A percentile compares a stretch with the other conserved stretches of the same genome.
Conservation (phyloP, 768 basidiomycete genomes). For the Suillus bovinus region DNA sequence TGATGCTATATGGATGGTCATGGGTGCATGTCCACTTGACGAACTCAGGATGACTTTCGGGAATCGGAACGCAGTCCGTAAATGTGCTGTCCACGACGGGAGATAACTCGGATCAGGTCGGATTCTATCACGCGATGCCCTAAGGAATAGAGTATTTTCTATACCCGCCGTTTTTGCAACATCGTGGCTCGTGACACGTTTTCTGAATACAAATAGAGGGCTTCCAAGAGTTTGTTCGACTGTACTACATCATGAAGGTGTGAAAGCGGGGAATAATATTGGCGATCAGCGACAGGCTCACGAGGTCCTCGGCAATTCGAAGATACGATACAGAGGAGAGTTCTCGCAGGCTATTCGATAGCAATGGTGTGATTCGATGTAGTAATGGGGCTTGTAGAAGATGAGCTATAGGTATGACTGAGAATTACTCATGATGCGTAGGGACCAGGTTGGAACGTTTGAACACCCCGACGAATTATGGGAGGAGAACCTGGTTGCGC, state of each 20-base stretch:
- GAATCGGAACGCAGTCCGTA: not conserved
- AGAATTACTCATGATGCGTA: not conserved
- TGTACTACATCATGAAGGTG: not conserved
- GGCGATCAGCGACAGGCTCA: not conserved
- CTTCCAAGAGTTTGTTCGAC: not conserved
- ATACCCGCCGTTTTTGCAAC: not conserved
- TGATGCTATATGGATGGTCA: not conserved
- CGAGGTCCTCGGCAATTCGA: not conserved
- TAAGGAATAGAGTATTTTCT: not conserved
- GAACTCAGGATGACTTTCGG: not conserved
- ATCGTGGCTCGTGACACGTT: not conserved
- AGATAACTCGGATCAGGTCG: not conserved
- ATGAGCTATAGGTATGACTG: not conserved
- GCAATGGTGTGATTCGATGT: not conserved
- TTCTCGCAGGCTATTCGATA: not conserved
- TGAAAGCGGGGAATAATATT: slow-evolving; percentile 2
- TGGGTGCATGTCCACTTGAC: slow-evolving; percentile 7
- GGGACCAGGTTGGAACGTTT: not conserved
- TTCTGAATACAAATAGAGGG: not conserved
- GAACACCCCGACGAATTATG: not conserved
- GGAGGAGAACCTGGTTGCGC: not conserved
- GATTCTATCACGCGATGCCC: not conserved
- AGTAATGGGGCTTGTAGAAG: not conserved
- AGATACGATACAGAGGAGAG: not conserved
- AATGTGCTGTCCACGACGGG: not conserved